Conservation (phyloP, 345 rosid genomes). For the Euclidium syriacum region DNA sequence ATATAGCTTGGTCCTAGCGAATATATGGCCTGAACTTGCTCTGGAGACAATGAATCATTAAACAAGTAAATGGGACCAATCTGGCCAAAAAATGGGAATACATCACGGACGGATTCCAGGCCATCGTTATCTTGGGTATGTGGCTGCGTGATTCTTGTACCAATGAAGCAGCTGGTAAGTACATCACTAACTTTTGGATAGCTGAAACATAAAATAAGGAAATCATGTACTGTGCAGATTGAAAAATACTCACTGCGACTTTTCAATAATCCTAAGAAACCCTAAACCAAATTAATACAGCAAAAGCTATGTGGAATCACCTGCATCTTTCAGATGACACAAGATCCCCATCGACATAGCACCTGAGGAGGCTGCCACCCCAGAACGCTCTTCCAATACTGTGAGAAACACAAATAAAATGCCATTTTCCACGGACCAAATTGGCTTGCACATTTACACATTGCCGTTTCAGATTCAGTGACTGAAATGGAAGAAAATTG, state of each 20-base stretch:
- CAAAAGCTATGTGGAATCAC: slow-evolving; percentile 26
- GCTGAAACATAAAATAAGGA: slow-evolving; percentile 41
- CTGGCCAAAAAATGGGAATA: slow-evolving; percentile 73
- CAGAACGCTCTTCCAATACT: slow-evolving; percentile 93
- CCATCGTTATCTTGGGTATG: slow-evolving; percentile 52
- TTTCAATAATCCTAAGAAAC: not conserved
- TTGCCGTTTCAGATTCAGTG: slow-evolving; percentile 70
- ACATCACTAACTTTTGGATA: slow-evolving; percentile 84
- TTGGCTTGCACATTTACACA: slow-evolving; percentile 52
- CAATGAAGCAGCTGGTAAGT: slow-evolving; percentile 69
- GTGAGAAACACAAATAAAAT: slow-evolving; percentile 84
- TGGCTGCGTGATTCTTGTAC: slow-evolving; percentile 52
- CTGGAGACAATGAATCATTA: slow-evolving; percentile 75
- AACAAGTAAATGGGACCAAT: slow-evolving; percentile 90
- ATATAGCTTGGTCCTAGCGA: slow-evolving; percentile 92
- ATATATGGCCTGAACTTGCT: slow-evolving; percentile 73
- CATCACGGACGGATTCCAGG: slow-evolving; percentile 44
- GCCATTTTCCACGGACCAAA: slow-evolving; percentile 74
- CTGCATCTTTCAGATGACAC: slow-evolving; percentile 98
- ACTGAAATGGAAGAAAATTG: slow-evolving; percentile 41
- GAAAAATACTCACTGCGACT: not conserved
- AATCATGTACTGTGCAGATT: not conserved
- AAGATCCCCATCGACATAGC: slow-evolving; percentile 78
- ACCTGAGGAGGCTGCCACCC: slow-evolving; percentile 86
- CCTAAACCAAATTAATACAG: not conserved